phyloP scores from a whole-genome alignment of 331 rosid species.

The Pyrus hybrid region DNA sequence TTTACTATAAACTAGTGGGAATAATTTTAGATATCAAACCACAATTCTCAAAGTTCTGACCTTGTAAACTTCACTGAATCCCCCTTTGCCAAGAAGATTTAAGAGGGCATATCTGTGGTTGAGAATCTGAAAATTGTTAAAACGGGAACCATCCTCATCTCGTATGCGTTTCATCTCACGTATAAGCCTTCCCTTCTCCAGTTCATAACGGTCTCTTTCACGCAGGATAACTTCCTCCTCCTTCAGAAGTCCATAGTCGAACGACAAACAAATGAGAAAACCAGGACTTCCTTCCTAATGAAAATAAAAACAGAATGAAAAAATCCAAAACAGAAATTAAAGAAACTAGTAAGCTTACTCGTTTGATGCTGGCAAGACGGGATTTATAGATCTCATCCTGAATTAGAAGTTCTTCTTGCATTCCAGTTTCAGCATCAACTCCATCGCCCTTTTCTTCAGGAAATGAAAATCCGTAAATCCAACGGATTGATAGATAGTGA shows the following conservation, averaged over 20 bases:
- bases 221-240: constrained; percentile 84
- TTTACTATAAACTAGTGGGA: background rate
- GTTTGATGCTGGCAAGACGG: constrained; percentile 87
- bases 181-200: constrained; percentile 90
- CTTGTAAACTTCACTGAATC: constrained; percentile 99
- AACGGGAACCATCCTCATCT: constrained; percentile 99
- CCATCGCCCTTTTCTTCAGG: constrained; percentile 69
- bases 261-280: background rate
- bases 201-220: constrained; percentile 91
- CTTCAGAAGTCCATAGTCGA: constrained; percentile 27
- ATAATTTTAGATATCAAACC: background rate
- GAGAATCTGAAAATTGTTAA: constrained; percentile 94
- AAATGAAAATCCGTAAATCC: background rate
- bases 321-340: constrained; percentile 5
- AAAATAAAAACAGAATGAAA: constrained; percentile 6
- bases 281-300: constrained; percentile 10
- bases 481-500: background rate
- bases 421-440: constrained; percentile 60
- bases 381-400: constrained; percentile 93
- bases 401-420: constrained; percentile 57
- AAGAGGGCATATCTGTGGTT: constrained; percentile 80
- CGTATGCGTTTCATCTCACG: constrained; percentile 99
- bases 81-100: constrained; percentile 99
- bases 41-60: constrained; percentile 39
- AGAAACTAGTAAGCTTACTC: constrained; percentile 41